Evolutionary conservation across 768 basidiomycete species (phyloP).

Genomic region (Hemileccinum impolitum): DNA sequence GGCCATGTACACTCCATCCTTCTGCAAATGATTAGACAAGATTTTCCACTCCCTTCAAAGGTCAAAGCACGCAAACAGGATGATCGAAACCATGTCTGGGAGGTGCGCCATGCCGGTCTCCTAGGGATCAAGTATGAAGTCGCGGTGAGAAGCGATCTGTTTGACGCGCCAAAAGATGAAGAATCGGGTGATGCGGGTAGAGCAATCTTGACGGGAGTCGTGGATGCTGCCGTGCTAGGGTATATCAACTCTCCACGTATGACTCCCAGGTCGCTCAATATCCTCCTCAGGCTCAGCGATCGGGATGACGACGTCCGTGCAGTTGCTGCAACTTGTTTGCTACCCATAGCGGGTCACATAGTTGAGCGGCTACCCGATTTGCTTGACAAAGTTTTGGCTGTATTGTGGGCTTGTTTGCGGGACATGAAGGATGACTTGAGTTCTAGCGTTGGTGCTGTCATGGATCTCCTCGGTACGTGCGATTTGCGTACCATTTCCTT

Average conservation of each 20-base stretch:
- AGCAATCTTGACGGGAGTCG: constrained; percentile 72
- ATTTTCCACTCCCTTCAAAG: constrained; percentile 52
- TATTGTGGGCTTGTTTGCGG: constrained; percentile 86
- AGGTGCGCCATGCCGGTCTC: constrained; percentile 96
- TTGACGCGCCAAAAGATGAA: constrained; percentile 41
- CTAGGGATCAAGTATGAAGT: constrained; percentile 98
- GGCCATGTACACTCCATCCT: constrained; percentile 79
- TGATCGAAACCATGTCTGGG: constrained; percentile 75
- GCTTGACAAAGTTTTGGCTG: constrained; percentile 69
- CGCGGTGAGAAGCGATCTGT: constrained; percentile 84
- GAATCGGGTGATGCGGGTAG: constrained; percentile 42
- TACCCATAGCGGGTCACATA: constrained; percentile 82
- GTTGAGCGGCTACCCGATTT: constrained; percentile 72
- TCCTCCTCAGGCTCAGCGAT: constrained; percentile 68
- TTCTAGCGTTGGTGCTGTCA: constrained; percentile 94
- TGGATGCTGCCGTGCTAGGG: constrained; percentile 91
- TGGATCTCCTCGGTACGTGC: constrained; percentile 85
- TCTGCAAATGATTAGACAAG: constrained; percentile 91
- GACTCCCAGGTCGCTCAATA: constrained; percentile 5
- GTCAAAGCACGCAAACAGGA: constrained; percentile 32
- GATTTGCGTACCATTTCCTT: constrained; percentile 11
- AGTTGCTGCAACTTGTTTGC: constrained; percentile 87
- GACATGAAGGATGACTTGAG: constrained; percentile 97
- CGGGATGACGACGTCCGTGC: constrained; percentile 94
- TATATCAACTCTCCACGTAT: constrained; percentile 26